Evolutionary conservation across 2,329 filamentous ascomycete species (phyloP), one percentile per base, ranked within the genome.

Genomic region (Aspergillus sclerotialis): DNA sequence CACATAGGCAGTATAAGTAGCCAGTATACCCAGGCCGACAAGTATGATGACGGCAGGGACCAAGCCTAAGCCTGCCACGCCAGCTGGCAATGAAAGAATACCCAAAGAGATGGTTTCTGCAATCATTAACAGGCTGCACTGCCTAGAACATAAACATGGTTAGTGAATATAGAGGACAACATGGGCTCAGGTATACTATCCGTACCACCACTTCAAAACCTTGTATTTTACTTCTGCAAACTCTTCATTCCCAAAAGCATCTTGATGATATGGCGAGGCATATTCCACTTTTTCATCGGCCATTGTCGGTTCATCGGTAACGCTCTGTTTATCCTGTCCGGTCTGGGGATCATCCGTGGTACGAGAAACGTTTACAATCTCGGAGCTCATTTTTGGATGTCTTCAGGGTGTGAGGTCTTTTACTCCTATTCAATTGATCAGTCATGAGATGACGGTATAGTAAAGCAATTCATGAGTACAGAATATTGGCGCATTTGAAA

Each of bases 1-100:
- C 4, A 79, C 67, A 46, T 70, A 77, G 30, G 75, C 75, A 2
- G 75, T 77, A 49, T 78, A 80, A n/a, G 69, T 74, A 2, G 76
- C 67, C 7, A 79, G 52, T 15, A 73, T 33, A 16, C 76, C 75
- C 9, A 80, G 56, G 13, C 62, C 49, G 32, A 77, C 40, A 29
- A 76, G 68, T 21, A 77, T 56, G 31, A 80, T 64, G 11, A 76
- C 50, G 10, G 72, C 72, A 9, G 73, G 70, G 10, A 75, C 60
- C 41, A 78, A 53, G 6, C 75, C 74, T 28, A 78, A 51, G 4
- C 58, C 57, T 2, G 72, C 68, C 8, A 76, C 62, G 3, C 69
- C 70, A 30, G 66, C 61, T 2, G 75, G 75, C 5, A 78, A 55
- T 2, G 71, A 72, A 7, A 78, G 61, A 24, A 76, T 70, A 16